Conservation (phyloP, 805 yeast genomes). For the Metschnikowia peoriensis region DNA sequence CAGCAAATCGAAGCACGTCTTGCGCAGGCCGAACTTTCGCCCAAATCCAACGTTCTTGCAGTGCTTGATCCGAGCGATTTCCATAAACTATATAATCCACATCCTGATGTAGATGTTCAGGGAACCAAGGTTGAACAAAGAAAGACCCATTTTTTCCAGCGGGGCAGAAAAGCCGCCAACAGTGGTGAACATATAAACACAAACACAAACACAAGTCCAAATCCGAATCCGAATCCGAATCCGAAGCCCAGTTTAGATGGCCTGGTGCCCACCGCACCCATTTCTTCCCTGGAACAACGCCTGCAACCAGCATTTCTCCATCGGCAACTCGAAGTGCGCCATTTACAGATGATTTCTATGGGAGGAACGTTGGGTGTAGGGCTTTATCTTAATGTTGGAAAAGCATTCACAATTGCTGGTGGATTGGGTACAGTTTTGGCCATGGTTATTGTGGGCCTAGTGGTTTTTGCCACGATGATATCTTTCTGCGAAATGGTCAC, state of each 20-base stretch:
- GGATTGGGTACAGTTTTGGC: conserved; percentile 76
- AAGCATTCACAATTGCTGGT: conserved; percentile 71
- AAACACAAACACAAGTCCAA: background rate
- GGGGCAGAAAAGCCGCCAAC: background rate
- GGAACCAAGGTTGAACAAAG: background rate
- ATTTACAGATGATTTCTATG: conserved; percentile 73
- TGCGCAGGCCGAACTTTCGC: conserved; percentile 2
- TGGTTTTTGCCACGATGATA: conserved; percentile 66
- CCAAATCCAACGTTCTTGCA: conserved; percentile 7
- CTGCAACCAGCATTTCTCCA: conserved; percentile 34
- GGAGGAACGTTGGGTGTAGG: conserved; percentile 85
- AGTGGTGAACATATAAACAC: background rate
- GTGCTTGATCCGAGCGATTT: conserved; percentile 13
- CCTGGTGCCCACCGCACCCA: background rate
- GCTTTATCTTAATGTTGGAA: conserved; percentile 64
- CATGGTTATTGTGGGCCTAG: conserved; percentile 58
- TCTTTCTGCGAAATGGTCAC: conserved; percentile 84
- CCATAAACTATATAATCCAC: conserved; percentile 7
- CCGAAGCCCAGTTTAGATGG: background rate
- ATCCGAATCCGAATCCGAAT: background rate
- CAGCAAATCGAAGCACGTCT: conserved; percentile 28
- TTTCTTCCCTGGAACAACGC: background rate
- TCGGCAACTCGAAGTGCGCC: conserved; percentile 61
- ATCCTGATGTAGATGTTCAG: conserved; percentile 1
- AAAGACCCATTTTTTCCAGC: background rate